Percentiles rank a stretch among this genome's conserved stretches.
phyloP scores from a whole-genome alignment of 768 basidiomycete species.

The Pleurotus djamor region DNA sequence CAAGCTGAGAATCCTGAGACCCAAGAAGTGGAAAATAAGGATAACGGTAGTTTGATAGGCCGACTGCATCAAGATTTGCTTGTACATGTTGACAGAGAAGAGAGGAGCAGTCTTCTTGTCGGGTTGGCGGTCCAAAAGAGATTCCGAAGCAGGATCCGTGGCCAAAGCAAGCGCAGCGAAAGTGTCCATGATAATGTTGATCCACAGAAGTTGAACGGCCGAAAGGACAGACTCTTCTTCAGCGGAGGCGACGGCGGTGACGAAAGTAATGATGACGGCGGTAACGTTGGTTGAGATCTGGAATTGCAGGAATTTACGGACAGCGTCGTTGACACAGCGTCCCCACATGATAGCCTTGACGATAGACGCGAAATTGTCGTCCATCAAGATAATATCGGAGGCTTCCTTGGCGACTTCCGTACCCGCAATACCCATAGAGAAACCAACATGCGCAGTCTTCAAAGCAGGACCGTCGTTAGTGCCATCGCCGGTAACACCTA shows the following conservation, averaged over 20 bases:
- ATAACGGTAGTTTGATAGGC: constrained; percentile 81
- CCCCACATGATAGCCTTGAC: constrained; percentile 99
- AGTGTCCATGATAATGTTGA: constrained; percentile 99
- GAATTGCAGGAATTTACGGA: constrained; percentile 97
- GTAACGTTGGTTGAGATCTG: constrained; percentile 94
- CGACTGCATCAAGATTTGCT: constrained; percentile 91
- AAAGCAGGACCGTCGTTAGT: constrained; percentile 98
- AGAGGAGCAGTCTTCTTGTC: constrained; percentile 87
- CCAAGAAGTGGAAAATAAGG: constrained; percentile 88
- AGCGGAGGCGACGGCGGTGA: constrained; percentile 80
- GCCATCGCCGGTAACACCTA: constrained; percentile 96
- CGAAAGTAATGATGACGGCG: constrained; percentile 91
- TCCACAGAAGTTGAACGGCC: constrained; percentile 97
- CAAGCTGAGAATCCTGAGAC: constrained; percentile 66
- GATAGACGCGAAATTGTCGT: constrained; percentile 94
- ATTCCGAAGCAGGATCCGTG: constrained; percentile 87
- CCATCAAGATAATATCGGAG: constrained; percentile 98
- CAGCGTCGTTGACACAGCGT: constrained; percentile 96
- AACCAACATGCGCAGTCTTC: constrained; percentile 94
- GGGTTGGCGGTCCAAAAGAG: constrained; percentile 84
- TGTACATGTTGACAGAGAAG: constrained; percentile 94
- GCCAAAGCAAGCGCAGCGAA: constrained; percentile 98
- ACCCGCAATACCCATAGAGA: constrained; percentile 95
- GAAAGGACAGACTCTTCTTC: constrained; percentile 84
- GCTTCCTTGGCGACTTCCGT: constrained; percentile 99